Base-by-base conservation (phyloP, 257 asterid species). In the Orobanche coerulescens region DNA sequence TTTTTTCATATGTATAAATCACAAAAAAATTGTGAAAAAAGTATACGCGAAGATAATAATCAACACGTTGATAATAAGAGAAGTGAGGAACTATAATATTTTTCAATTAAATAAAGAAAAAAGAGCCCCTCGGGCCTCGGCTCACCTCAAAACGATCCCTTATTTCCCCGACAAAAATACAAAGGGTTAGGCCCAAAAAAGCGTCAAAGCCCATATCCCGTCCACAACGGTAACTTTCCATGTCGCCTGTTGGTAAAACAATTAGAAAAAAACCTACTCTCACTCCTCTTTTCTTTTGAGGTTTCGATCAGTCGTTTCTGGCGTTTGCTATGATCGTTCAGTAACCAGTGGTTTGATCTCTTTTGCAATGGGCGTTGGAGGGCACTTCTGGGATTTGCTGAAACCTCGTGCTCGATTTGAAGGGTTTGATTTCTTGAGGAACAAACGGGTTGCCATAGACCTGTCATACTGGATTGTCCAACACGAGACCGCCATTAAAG, bases 391-490 rank as follows among this genome's bases (percentile, higher is more conserved):
- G 98, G 98, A 93, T 78, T 78, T 89, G 72, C 88, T 93, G 5
- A 93, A 89, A 64, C 97, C 97, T 48, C 76, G 81, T 47, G 88
- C 87, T 40, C 75, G 79, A 42, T 64, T 47, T 30, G 90, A 89
- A 74, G 94, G 88, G 5, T 89, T 81, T 57, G 89, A 83, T 59
- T 93, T 84, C 85, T 80, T 93, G 94, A 93, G 95, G 76, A 81
- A 93, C 79, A 93, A 86, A 69, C 77, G 95, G 58, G 98, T 93
- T 0, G 97, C 98, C 3, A 97, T 93, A 44, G 98, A 89, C 76
- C 80, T 93, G 49, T 93, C 97, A 0, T 93, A 84, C 74, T 93
- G 96, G 97, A 80, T 93, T 54, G 95, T 93, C 28, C 98, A 89
- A 71, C 84, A 89, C 6, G 94, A 84, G 77, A 93, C 95, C 62